These are phyloP conservation scores for Tetrahymena malaccensis DNA, from an alignment of 73 alveolate species.

Conservation along the genomic window DNA sequence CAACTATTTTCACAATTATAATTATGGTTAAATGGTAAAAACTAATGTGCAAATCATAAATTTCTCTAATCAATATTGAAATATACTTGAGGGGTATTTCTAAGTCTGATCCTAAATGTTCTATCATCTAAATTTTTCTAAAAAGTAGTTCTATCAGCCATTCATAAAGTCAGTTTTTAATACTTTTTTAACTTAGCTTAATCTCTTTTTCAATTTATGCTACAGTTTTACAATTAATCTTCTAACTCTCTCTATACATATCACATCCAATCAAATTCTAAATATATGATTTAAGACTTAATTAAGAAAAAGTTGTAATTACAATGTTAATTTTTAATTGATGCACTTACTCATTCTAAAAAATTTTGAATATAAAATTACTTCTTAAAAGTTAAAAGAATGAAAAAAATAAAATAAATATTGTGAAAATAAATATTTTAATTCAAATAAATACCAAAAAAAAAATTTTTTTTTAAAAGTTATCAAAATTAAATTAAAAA, in stretches of 20 bases:
- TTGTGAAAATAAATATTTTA: too few species aligned
- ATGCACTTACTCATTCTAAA: too few species aligned
- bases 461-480: too few species aligned
- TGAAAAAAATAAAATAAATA: too few species aligned
- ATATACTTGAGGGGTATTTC: not conserved
- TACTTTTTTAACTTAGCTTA: not conserved
- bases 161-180: not conserved
- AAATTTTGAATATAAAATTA: too few species aligned
- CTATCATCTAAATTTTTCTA: not conserved
- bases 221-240: not conserved
- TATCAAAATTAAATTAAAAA: too few species aligned
- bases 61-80: not conserved
- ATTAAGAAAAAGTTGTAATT: too few species aligned
- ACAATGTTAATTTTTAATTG: too few species aligned
- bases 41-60: not conserved
- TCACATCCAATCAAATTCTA: not conserved
- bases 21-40: not conserved
- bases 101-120: not conserved
- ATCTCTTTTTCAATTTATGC: not conserved
- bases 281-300: not conserved
- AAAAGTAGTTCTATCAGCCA: not conserved
- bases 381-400: too few species aligned
- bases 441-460: too few species aligned
- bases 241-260: not conserved
- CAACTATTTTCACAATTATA: not conserved